Percentiles rank a stretch among this genome's conserved stretches.
phyloP scores from a whole-genome alignment of 2,329 filamentous ascomycete species.

The Alternaria brassicae region DNA sequence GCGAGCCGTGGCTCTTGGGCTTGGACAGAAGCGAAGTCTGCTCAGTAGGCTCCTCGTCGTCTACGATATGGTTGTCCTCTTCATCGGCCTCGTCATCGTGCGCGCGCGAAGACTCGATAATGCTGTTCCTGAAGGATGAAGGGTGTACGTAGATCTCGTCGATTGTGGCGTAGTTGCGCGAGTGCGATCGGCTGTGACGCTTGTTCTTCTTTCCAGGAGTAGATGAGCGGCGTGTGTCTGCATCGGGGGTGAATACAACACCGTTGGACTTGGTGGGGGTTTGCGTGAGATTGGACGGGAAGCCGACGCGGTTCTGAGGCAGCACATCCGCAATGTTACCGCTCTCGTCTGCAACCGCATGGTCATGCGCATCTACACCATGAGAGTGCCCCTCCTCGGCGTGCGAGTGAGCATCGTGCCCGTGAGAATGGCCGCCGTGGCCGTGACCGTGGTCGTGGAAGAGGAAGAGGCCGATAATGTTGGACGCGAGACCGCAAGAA shows the following conservation, averaged over 20 bases:
- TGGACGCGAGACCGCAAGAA: slow-evolving; percentile 82
- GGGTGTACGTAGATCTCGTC: slow-evolving; percentile 84
- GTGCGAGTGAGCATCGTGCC: slow-evolving; percentile 52
- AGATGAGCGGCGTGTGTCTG: slow-evolving; percentile 32
- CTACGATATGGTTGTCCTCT: slow-evolving; percentile 59
- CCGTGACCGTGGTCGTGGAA: slow-evolving; percentile 93
- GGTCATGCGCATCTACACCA: slow-evolving; percentile 54
- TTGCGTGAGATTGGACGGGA: slow-evolving; percentile 45
- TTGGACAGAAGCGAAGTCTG: slow-evolving; percentile 47
- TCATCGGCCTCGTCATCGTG: slow-evolving; percentile 62
- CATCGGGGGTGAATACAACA: slow-evolving; percentile 18
- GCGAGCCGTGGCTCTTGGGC: slow-evolving; percentile 35
- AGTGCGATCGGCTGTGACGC: slow-evolving; percentile 67
- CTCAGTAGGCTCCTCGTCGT: slow-evolving; percentile 51
- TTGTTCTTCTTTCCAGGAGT: slow-evolving; percentile 52
- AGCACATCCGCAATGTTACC: slow-evolving; percentile 68
- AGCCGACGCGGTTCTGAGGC: slow-evolving; percentile 66
- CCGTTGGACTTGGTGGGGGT: slow-evolving; percentile 27
- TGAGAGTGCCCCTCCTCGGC: slow-evolving; percentile 61
- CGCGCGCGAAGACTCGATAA: slow-evolving; percentile 80
- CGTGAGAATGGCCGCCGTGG: slow-evolving; percentile 68
- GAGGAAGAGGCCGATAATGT: slow-evolving; percentile 85
- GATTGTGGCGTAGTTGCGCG: slow-evolving; percentile 62
- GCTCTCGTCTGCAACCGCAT: slow-evolving; percentile 62
- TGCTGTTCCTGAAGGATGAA: slow-evolving; percentile 87